Evolutionary conservation across 2,329 filamentous ascomycete species (phyloP), one percentile per base, ranked within the genome.

Genomic region (Fusarium sororula): DNA sequence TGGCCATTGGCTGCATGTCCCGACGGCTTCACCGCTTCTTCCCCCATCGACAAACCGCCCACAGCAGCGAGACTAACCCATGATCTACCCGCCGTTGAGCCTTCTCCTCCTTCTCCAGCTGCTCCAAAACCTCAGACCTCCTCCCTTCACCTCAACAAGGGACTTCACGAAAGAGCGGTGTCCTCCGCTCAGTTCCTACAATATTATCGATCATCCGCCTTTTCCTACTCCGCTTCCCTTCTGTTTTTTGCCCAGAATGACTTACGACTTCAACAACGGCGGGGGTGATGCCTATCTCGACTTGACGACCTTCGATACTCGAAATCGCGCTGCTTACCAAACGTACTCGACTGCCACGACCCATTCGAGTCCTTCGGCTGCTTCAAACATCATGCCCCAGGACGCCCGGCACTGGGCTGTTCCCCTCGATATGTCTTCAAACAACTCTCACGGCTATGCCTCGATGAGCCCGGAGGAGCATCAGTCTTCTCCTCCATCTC

Each of bases 241-340:
- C 77, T 79, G 75, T 73, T 75, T 80, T 78, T 78, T 80, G 77
- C 76, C 78, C 81, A 85, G 80, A 80, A 85, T 86, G 90, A 87
- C 86, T 83, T 87, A 88, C 85, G 88, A 91, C 80, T 91, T 89
- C 84, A 87, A 87, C 81, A 84, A 85, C 80, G 86, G 85, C 82
- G 81, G 83, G 80, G 87, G 86, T 82, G 89, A 91, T 82, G 88
- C 85, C 80, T 86, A 91, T 80, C 80, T 91, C 80, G 89, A 91
- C 80, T 85, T 91, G 80, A 87, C 66, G 42, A 68, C 83, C 77
- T 91, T 87, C 83, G 88, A 91, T 81, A 86, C 86, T 79, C 86
- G 87, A 80, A 89, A 89, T 79, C 85, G 87, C 73, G 85, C 85
- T 82, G 85, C 84, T 59, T 84, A 78, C 75, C 75, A 78, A 70